Evolutionary conservation across 2,329 filamentous ascomycete genomes (phyloP).

Genomic region (Chaetomiaceae sp.): DNA sequence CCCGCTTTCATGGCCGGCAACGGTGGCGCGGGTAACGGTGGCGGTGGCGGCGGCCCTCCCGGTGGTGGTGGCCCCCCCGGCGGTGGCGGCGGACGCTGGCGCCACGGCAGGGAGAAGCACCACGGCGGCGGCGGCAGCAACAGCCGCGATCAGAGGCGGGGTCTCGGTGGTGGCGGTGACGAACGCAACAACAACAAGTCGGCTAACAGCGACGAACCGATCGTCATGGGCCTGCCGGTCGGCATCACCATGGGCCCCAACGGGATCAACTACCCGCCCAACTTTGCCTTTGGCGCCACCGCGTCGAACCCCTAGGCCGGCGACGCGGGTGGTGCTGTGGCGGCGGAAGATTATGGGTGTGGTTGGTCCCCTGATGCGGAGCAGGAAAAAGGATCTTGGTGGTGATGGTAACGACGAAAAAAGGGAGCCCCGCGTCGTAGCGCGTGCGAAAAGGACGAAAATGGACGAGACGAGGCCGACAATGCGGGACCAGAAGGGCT

Average conservation of each 20-base stretch:
- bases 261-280: constrained; percentile 45
- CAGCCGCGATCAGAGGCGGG: constrained; percentile 22
- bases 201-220: constrained; percentile 24
- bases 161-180: neutral
- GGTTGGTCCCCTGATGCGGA: too few species aligned
- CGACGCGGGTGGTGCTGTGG: too few species aligned
- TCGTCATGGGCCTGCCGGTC: constrained; percentile 36
- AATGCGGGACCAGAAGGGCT: too few species aligned
- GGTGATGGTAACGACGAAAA: too few species aligned
- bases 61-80: too few species aligned
- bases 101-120: constrained; percentile 21
- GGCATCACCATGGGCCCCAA: constrained; percentile 40
- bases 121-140: constrained; percentile 18
- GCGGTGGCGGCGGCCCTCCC: constrained; percentile 14
- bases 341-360: too few species aligned
- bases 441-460: too few species aligned
- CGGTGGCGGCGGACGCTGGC: constrained; percentile 20
- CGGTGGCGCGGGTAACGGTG: constrained; percentile 6
- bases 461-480: too few species aligned
- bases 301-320: constrained; percentile 4
- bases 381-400: too few species aligned
- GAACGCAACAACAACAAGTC: constrained; percentile 25
- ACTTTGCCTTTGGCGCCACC: constrained; percentile 32
- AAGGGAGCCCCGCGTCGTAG: too few species aligned
- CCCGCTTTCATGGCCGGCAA: too few species aligned